These are phyloP conservation scores for Aspergillus latus DNA, from an alignment of 2,329 filamentous ascomycete genomes.

Conservation along the genomic window DNA sequence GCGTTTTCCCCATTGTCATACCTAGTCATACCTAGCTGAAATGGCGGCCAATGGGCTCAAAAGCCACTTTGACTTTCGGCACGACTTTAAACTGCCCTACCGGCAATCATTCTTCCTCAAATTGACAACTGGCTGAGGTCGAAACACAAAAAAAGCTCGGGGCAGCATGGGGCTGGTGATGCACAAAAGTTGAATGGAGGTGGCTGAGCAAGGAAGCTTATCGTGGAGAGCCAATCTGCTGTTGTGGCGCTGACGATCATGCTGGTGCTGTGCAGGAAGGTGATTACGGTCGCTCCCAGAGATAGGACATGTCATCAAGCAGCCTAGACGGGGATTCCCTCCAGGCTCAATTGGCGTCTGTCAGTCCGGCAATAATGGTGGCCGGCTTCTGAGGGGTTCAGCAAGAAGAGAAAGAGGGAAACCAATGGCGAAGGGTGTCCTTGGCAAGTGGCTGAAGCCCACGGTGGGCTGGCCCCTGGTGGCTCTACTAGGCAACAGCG, in stretches of 20 bases:
- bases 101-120: neutral
- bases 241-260: constrained; percentile 7
- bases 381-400: neutral
- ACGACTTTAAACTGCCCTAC: neutral
- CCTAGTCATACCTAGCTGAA: neutral
- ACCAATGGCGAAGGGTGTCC: neutral
- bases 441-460: neutral
- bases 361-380: neutral
- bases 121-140: neutral
- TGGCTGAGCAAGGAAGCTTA: constrained; percentile 13
- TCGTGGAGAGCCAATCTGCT: constrained; percentile 9
- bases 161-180: constrained; percentile 19
- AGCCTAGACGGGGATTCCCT: neutral
- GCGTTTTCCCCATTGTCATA: neutral
- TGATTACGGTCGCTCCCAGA: neutral
- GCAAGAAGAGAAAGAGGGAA: neutral
- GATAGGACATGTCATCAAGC: no score
- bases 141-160: constrained; percentile 13
- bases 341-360: neutral
- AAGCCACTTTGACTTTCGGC: neutral
- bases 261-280: neutral
- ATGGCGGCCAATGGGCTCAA: neutral
- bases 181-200: neutral
- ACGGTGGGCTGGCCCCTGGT: neutral
- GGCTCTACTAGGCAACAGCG: neutral